Evolutionary conservation across 2,329 filamentous ascomycete species (phyloP).

Genomic region (Ceratocystis diversiconidia): DNA sequence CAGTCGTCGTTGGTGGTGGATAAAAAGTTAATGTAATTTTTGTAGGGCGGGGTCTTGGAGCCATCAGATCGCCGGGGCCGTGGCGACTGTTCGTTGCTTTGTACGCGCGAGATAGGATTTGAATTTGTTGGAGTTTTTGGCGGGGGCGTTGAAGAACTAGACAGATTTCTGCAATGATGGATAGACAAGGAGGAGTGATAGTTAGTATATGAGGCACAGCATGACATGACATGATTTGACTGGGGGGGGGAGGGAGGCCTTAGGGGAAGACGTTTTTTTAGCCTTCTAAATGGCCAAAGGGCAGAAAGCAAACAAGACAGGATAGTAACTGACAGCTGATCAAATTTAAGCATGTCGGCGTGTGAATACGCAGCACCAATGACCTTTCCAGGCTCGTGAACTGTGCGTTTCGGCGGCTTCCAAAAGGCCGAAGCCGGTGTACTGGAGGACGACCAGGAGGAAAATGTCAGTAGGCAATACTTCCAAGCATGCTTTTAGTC

Average conservation of each 20-base stretch:
- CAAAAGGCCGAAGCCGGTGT: slow-evolving; percentile 74
- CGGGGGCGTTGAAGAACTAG: slow-evolving; percentile 48
- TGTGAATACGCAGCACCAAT: slow-evolving; percentile 94
- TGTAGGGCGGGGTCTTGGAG: slow-evolving; percentile 48
- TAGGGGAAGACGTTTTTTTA: slow-evolving; percentile 22
- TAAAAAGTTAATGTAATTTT: slow-evolving; percentile 67
- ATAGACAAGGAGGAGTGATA: slow-evolving; percentile 13
- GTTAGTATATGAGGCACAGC: not conserved
- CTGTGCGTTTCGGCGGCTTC: slow-evolving; percentile 44
- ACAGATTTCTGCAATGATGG: slow-evolving; percentile 37
- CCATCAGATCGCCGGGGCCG: slow-evolving; percentile 39
- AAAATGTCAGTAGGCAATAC: slow-evolving; percentile 21
- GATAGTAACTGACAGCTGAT: slow-evolving; percentile 45
- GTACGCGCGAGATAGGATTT: slow-evolving; percentile 28
- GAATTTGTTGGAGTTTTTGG: slow-evolving; percentile 58
- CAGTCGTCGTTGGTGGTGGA: slow-evolving; percentile 73
- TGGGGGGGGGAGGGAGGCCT: not conserved
- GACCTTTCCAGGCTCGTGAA: slow-evolving; percentile 55
- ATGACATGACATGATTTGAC: not conserved
- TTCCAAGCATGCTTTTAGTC: no score
- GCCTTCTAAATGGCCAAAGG: not conserved
- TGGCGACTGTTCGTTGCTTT: slow-evolving; percentile 42
- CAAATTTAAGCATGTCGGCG: slow-evolving; percentile 82
- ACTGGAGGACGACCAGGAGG: slow-evolving; percentile 33
- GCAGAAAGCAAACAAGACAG: not conserved